phyloP scores from a whole-genome alignment of 108 stramenopile genomes.

The Aurantiochytrium sp. region DNA sequence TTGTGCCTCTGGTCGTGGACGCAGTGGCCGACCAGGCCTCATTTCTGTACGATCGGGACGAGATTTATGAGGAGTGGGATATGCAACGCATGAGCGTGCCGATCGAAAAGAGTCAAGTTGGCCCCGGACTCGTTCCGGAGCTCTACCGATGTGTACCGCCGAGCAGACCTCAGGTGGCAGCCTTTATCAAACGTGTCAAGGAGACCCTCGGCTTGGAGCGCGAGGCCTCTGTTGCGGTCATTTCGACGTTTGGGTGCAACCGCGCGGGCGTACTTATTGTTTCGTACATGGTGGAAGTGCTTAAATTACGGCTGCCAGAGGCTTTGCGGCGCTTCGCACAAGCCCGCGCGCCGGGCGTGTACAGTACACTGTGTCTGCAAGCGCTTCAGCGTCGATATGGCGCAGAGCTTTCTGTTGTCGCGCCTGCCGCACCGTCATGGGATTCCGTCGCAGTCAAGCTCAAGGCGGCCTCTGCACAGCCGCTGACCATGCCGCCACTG shows the following conservation, averaged over 20 bases:
- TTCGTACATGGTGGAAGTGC: background rate
- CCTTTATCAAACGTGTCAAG: background rate
- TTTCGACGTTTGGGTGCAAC: background rate
- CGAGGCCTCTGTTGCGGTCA: background rate
- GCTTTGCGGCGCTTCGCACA: background rate
- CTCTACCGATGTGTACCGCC: background rate
- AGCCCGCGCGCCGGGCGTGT: background rate
- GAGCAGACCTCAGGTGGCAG: background rate
- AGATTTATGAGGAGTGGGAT: slow-evolving; percentile 12
- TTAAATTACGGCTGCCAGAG: background rate
- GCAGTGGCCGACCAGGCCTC: background rate
- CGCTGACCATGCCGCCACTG: background rate
- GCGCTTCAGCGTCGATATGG: background rate
- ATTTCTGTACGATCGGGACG: background rate
- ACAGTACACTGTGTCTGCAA: background rate
- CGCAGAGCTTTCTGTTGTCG: background rate
- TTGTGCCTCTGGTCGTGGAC: background rate
- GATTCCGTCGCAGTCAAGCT: background rate
- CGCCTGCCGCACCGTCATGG: background rate
- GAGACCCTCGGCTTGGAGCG: background rate
- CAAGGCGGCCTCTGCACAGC: background rate
- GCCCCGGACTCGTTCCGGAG: background rate
- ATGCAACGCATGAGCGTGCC: background rate
- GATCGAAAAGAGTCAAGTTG: background rate
- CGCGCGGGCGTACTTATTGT: background rate